Percentiles rank a stretch among this genome's conserved stretches.
These are phyloP conservation scores for Cyberlindnera mississippiensis DNA, from an alignment of 805 yeast species.

Conservation along the genomic window DNA sequence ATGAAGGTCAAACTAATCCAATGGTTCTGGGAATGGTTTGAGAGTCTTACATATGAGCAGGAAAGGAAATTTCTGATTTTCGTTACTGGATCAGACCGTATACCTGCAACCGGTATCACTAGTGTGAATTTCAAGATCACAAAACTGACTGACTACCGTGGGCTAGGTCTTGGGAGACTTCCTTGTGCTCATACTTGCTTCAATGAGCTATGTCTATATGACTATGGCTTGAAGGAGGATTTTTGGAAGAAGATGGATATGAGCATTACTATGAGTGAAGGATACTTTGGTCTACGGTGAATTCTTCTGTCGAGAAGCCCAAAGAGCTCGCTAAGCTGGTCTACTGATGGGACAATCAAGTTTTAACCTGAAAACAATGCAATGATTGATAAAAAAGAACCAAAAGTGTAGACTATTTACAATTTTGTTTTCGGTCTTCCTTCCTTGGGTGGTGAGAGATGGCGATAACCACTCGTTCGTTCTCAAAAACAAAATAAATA, in stretches of 20 bases:
- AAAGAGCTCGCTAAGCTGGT: neutral
- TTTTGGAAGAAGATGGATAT: slow-evolving; percentile 52
- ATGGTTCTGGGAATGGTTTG: slow-evolving; percentile 89
- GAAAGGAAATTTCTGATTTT: slow-evolving; percentile 69
- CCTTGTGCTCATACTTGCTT: slow-evolving; percentile 95
- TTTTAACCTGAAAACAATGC: slow-evolving; percentile 15
- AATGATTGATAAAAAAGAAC: slow-evolving; percentile 17
- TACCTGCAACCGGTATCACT: slow-evolving; percentile 90
- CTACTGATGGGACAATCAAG: neutral
- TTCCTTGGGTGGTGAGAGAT: slow-evolving; percentile 1
- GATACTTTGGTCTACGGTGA: slow-evolving; percentile 59
- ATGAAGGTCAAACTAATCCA: slow-evolving; percentile 41
- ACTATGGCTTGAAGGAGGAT: slow-evolving; percentile 53
- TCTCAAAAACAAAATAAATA: slow-evolving; percentile 13
- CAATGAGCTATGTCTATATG: slow-evolving; percentile 78
- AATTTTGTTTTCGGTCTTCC: slow-evolving; percentile 16
- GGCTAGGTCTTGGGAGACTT: slow-evolving; percentile 37
- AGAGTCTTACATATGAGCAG: slow-evolving; percentile 36
- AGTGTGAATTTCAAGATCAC: slow-evolving; percentile 71
- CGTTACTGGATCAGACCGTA: slow-evolving; percentile 85
- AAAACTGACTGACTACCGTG: slow-evolving; percentile 34
- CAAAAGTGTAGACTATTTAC: slow-evolving; percentile 21
- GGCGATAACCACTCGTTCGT: neutral
- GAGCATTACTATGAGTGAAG: slow-evolving; percentile 79
- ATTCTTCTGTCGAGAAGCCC: neutral